Evolutionary conservation across 2,329 filamentous ascomycete species (phyloP), one percentile per base, ranked within the genome.

Genomic region (Ciborinia camelliae): DNA sequence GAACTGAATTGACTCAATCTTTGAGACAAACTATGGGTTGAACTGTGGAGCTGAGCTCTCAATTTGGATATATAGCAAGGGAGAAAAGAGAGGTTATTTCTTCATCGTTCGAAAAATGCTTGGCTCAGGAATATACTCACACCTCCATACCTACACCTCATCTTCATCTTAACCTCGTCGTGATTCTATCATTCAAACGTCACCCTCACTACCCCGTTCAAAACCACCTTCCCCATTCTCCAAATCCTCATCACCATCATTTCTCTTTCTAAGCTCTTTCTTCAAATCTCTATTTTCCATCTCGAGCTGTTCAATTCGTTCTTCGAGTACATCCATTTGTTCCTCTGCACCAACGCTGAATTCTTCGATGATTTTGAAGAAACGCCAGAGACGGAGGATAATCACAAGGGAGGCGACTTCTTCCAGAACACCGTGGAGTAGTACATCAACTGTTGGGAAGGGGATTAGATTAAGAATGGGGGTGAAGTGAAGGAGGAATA

Each of bases 311-410:
- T 81, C 79, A 32, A 89, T 77, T 63, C 80, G 76, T 60, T 79
- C 75, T 68, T 84, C 79, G 47, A 89, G 75, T 12, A 80, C 80
- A 67, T 87, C 86, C 77, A 86, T 83, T 72, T 85, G 80, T 75
- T 90, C 86, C 43, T 83, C 77, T 1, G 86, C 86, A 10, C 85
- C 86, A 8, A 87, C 80, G 37, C 83, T 83, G 67, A 90, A 79
- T 75, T 90, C 88, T 71, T 90, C 86, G 8, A 89, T 84, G 60
- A 90, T 88, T 77, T 90, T 89, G 73, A 89, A 84, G 52, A 90
- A 81, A 20, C 88, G 81, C 84, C 87, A 90, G 4, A 90, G 78
- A 62, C 88, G 84, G 52, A 90, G 77, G 4, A 89, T 80, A 35
- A 90, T 81, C 57, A 90, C 81, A n/a, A 90, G 78, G 0, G 85